These are phyloP conservation scores for Pisolithus marmoratus DNA, from an alignment of 768 basidiomycete species.

Conservation along the genomic window DNA sequence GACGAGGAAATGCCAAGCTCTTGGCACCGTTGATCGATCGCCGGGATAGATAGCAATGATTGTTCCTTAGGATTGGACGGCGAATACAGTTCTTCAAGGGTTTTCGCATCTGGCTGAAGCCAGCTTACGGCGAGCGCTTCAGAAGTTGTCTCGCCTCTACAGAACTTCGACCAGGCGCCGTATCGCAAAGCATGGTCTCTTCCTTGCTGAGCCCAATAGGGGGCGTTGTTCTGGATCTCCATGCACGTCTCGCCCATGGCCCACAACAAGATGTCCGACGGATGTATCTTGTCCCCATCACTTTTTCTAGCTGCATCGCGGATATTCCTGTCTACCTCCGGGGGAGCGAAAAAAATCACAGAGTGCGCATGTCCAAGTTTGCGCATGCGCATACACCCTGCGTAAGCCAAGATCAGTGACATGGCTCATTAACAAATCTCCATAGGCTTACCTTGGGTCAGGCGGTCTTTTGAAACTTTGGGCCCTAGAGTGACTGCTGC, in stretches of 20 bases:
- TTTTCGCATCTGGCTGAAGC: slow-evolving; percentile 36
- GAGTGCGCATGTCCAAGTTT: slow-evolving; percentile 44
- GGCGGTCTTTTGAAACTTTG: slow-evolving; percentile 46
- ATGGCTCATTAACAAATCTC: not conserved
- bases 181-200: slow-evolving; percentile 26
- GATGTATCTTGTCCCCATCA: slow-evolving; percentile 1
- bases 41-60: not conserved
- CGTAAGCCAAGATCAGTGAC: slow-evolving; percentile 4
- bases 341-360: slow-evolving; percentile 44
- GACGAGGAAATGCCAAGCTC: slow-evolving; percentile 24
- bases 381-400: slow-evolving; percentile 53
- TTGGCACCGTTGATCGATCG: slow-evolving; percentile 21
- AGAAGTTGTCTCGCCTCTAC: slow-evolving; percentile 4
- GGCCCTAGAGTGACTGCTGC: slow-evolving; percentile 47
- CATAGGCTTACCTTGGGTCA: slow-evolving; percentile 39
- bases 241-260: slow-evolving; percentile 38
- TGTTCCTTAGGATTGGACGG: slow-evolving; percentile 5
- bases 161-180: slow-evolving; percentile 11
- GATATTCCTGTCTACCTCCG: slow-evolving; percentile 36
- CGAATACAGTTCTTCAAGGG: slow-evolving; percentile 31
- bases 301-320: slow-evolving; percentile 18
- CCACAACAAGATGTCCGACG: slow-evolving; percentile 41
- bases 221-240: slow-evolving; percentile 31
- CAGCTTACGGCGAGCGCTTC: slow-evolving; percentile 19
- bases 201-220: slow-evolving; percentile 42